These are phyloP conservation scores for Suillus plorans DNA, from an alignment of 768 basidiomycete species.

Conservation along the genomic window DNA sequence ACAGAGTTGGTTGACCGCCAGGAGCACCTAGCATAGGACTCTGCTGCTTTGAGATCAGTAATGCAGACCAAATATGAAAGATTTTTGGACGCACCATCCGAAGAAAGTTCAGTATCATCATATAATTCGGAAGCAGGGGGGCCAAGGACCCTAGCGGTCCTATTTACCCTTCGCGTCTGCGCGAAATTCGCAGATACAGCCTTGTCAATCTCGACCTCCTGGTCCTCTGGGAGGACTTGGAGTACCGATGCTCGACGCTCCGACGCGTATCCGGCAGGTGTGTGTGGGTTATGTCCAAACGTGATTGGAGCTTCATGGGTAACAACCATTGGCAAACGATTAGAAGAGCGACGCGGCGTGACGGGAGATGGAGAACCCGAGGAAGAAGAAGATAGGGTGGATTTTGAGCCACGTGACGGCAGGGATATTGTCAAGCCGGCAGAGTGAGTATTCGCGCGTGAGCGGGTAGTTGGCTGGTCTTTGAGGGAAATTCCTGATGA, in stretches of 20 bases:
- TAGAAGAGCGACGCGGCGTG: constrained; percentile 15
- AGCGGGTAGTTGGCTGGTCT: constrained; percentile 9
- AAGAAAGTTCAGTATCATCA: constrained; percentile 8
- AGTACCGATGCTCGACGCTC: constrained; percentile 30
- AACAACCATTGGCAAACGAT: constrained; percentile 22
- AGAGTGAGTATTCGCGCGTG: constrained; percentile 5
- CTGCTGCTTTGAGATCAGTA: constrained; percentile 16
- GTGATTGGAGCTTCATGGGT: constrained; percentile 22
- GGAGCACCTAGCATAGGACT: constrained; percentile 23
- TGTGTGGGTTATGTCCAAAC: constrained; percentile 30
- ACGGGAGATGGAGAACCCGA: constrained; percentile 22
- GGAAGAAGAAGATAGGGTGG: constrained; percentile 22
- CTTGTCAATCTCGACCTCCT: constrained; percentile 32
- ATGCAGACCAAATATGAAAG: not conserved
- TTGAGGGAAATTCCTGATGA: constrained; percentile 23
- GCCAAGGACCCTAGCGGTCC: constrained; percentile 21
- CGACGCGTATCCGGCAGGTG: constrained; percentile 7
- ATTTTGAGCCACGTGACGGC: constrained; percentile 25
- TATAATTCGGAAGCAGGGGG: constrained; percentile 11
- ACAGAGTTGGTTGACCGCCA: constrained; percentile 35
- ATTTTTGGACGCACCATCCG: not conserved
- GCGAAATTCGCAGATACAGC: not conserved
- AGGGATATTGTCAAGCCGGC: constrained; percentile 7
- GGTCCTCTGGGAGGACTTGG: constrained; percentile 52
- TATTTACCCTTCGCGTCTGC: constrained; percentile 20